Percentiles rank a stretch among this genome's conserved stretches.
Conservation (phyloP, 805 yeast species). For the Debaryomyces hansenii region DNA sequence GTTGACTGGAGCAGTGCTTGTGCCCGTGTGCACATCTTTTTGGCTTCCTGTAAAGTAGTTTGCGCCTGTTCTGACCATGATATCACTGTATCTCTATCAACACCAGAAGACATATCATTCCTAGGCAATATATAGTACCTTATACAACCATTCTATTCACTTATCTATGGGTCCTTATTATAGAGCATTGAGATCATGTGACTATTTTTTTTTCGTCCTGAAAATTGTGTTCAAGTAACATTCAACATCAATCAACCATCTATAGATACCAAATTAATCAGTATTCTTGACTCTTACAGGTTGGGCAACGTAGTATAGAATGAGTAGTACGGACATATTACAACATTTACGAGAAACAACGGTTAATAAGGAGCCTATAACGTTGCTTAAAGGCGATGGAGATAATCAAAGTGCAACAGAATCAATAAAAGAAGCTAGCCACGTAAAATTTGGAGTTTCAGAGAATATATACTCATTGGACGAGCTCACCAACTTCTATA, state of each 20-base stretch:
- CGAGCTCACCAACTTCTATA: slow-evolving; percentile 53
- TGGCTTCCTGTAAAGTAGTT: slow-evolving; percentile 28
- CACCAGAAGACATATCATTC: background rate
- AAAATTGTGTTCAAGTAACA: slow-evolving; percentile 2
- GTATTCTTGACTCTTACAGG: too few species aligned
- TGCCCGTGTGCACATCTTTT: slow-evolving; percentile 31
- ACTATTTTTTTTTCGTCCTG: background rate
- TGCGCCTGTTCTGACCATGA: slow-evolving; percentile 33
- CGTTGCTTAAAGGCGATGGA: slow-evolving; percentile 14
- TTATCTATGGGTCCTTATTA: too few species aligned
- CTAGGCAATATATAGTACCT: background rate
- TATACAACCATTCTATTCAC: too few species aligned
- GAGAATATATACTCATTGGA: slow-evolving; percentile 34
- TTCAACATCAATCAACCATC: background rate
- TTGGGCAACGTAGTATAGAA: slow-evolving; percentile 1
- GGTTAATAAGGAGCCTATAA: slow-evolving; percentile 20
- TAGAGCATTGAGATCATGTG: background rate
- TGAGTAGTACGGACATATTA: slow-evolving; percentile 20
- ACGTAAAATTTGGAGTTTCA: slow-evolving; percentile 30
- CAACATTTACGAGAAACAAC: slow-evolving; percentile 28
- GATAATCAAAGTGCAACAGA: slow-evolving; percentile 14
- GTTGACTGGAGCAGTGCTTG: slow-evolving; percentile 29
- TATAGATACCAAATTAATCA: too few species aligned
- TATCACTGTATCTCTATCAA: slow-evolving; percentile 10
- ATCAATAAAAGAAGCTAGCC: slow-evolving; percentile 35